Evolutionary conservation across 2,329 filamentous ascomycete genomes (phyloP).

Genomic region (Cryphonectria parasitica): DNA sequence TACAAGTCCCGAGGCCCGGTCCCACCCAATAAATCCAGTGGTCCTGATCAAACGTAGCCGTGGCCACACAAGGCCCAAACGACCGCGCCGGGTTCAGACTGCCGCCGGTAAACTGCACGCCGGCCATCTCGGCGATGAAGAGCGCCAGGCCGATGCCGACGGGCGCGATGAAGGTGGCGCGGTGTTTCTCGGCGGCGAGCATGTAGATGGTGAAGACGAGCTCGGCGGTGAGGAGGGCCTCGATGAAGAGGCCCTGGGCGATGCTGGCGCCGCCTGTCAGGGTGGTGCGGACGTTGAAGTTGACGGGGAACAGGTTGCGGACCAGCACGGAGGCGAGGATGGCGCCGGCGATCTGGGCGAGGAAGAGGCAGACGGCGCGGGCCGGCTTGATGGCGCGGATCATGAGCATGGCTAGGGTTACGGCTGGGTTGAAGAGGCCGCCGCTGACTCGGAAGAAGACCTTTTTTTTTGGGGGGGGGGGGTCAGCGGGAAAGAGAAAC

Average conservation of each 20-base stretch:
- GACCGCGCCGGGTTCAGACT: constrained; percentile 14
- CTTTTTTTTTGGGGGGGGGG: neutral
- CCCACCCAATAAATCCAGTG: constrained; percentile 55
- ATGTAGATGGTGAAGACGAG: constrained; percentile 55
- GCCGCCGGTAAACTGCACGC: constrained; percentile 53
- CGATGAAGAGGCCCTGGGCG: constrained; percentile 53
- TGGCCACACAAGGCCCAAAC: constrained; percentile 51
- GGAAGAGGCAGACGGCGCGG: constrained; percentile 52
- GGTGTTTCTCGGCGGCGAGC: constrained; percentile 56
- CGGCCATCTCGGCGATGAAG: constrained; percentile 50
- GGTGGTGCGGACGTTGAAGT: constrained; percentile 46
- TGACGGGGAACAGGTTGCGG: constrained; percentile 47
- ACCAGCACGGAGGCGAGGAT: constrained; percentile 49
- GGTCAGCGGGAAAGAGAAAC: neutral
- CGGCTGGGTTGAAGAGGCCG: constrained; percentile 46
- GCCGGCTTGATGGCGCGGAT: constrained; percentile 51
- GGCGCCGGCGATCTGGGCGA: constrained; percentile 54
- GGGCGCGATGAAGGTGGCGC: constrained; percentile 51
- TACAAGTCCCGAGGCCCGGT: constrained; percentile 39
- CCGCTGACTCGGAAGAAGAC: constrained; percentile 53
- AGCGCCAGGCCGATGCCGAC: constrained; percentile 52
- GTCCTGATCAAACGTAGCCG: constrained; percentile 39
- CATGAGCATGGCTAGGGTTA: constrained; percentile 56
- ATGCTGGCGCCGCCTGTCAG: constrained; percentile 45
- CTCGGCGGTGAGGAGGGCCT: constrained; percentile 53